phyloP scores from a whole-genome alignment of 768 basidiomycete genomes.

The Polyporus arcularius region DNA sequence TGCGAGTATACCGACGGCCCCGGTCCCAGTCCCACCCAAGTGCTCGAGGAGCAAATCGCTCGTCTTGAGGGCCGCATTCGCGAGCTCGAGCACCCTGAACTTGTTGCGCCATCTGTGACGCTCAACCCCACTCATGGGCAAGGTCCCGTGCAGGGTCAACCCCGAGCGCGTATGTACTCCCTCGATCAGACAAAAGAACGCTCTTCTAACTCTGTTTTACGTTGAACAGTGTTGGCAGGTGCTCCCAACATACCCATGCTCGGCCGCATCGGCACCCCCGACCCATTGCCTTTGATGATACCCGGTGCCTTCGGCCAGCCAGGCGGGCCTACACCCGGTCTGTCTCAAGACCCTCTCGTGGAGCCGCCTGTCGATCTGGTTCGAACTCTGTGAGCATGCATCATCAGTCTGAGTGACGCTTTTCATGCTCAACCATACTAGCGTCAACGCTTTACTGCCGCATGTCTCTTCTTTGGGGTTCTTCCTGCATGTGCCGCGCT shows the following conservation, averaged over 20 bases:
- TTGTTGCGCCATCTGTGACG: slow-evolving; percentile 12
- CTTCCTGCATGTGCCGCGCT: slow-evolving; percentile 55
- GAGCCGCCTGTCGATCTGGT: slow-evolving; percentile 16
- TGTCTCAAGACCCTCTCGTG: slow-evolving; percentile 13
- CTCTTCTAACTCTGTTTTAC: background rate
- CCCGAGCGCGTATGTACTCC: background rate
- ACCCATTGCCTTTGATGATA: background rate
- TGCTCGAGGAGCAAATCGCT: slow-evolving; percentile 61
- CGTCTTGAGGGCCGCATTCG: slow-evolving; percentile 55
- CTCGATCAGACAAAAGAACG: background rate
- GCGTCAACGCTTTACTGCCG: slow-evolving; percentile 45
- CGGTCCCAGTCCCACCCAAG: slow-evolving; percentile 59
- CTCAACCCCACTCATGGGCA: slow-evolving; percentile 9
- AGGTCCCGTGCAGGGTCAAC: background rate
- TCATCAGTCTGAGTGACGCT: background rate
- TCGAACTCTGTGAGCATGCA: slow-evolving; percentile 13
- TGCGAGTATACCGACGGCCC: slow-evolving; percentile 75
- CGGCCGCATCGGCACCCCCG: slow-evolving; percentile 3
- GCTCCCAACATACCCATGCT: slow-evolving; percentile 8
- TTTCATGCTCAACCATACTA: slow-evolving; percentile 8
- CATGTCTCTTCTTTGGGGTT: slow-evolving; percentile 62
- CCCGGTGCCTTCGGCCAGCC: background rate
- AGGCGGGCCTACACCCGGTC: background rate
- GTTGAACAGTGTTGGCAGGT: background rate
- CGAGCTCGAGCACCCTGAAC: slow-evolving; percentile 27